phyloP scores from a whole-genome alignment of 805 yeast genomes.

The Sungouiozyma intestinalis region DNA sequence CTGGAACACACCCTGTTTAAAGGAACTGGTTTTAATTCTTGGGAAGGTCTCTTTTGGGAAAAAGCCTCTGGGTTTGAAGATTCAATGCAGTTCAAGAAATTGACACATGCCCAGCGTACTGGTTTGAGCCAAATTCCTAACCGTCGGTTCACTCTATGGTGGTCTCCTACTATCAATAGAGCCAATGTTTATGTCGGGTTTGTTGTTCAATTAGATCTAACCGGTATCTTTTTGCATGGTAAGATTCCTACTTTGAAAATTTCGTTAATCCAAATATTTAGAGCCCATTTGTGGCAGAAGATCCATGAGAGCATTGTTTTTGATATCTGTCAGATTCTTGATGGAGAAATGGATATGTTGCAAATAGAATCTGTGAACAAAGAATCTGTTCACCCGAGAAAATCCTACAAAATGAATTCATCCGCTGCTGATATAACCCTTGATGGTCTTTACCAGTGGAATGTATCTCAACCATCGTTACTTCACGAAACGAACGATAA shows the following conservation, averaged over 20 bases:
- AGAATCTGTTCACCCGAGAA: constrained; percentile 91
- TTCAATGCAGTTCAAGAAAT: constrained; percentile 83
- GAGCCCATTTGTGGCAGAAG: constrained; percentile 98
- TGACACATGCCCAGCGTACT: constrained; percentile 95
- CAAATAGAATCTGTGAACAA: constrained; percentile 82
- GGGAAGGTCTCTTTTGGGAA: constrained; percentile 99
- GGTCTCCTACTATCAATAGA: constrained; percentile 98
- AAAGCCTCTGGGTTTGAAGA: constrained; percentile 96
- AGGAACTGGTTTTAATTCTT: constrained; percentile 94
- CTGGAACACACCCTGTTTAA: constrained; percentile 89
- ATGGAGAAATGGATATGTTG: constrained; percentile 71
- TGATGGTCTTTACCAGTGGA: constrained; percentile 71
- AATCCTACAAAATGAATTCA: constrained; percentile 93
- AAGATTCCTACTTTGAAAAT: constrained; percentile 95
- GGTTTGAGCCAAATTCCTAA: constrained; percentile 97
- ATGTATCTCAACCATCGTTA: constrained; percentile 69
- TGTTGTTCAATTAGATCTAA: constrained; percentile 86
- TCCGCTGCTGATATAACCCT: constrained; percentile 86
- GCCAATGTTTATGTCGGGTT: constrained; percentile 98
- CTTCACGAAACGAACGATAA: constrained; percentile 61
- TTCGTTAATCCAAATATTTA: constrained; percentile 87
- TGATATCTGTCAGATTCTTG: constrained; percentile 86
- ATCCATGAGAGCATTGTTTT: constrained; percentile 92
- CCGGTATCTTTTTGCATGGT: constrained; percentile 96
- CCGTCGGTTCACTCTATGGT: constrained; percentile 94